These are phyloP conservation scores for Colletotrichum cordylinicola DNA, from an alignment of 2,329 filamentous ascomycete genomes.

Conservation along the genomic window DNA sequence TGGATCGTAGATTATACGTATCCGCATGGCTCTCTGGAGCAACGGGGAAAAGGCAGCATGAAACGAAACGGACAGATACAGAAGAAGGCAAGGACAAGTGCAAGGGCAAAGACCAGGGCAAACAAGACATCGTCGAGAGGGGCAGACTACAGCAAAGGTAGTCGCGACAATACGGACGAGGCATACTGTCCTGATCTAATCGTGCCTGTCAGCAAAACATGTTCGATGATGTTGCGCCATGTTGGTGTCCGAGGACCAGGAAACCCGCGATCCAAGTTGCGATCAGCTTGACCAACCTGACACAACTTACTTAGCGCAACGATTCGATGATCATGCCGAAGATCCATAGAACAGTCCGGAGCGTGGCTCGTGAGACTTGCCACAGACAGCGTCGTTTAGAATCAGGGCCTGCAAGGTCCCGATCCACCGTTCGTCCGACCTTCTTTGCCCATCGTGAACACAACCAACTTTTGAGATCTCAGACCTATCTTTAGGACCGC, in stretches of 20 bases:
- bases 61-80: neutral
- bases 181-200: neutral
- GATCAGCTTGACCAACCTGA: neutral
- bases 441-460: neutral
- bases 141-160: neutral
- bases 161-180: neutral
- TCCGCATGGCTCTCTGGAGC: neutral
- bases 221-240: neutral
- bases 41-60: neutral
- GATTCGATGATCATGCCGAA: neutral
- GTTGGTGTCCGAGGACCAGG: neutral
- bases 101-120: accelerated
- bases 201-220: neutral
- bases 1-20: accelerated
- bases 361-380: neutral
- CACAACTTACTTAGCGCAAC: neutral
- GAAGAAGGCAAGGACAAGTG: too few species aligned
- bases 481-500: neutral
- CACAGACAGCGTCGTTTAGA: neutral
- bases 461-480: neutral
- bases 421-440: neutral
- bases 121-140: neutral
- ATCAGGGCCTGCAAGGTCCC: neutral
- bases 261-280: neutral
- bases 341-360: neutral